Evolutionary conservation across 352 stramenopile genomes (phyloP), one percentile per base, ranked within the genome.

Genomic region (Pythium pectinolyticum): DNA sequence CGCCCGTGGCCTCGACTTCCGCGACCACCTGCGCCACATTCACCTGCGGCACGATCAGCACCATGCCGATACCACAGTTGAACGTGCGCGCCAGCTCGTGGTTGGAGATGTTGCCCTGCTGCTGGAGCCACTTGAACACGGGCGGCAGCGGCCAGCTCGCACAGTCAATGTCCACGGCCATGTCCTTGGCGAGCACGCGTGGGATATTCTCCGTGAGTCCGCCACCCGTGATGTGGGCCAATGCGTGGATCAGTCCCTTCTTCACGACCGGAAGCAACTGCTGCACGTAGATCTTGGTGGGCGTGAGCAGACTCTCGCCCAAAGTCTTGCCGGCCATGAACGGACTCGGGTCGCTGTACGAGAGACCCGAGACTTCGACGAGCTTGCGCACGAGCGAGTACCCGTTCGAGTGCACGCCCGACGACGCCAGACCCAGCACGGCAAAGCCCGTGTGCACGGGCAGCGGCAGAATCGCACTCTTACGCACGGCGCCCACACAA

Each of bases 21-120:
- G 82, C 35, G 35, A 93, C 89, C 6, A 97, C 90, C 55, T 96
- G 80, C n/a, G 86, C 82, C 25, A 96, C 96, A 64, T 96, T 85
- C 46, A 90, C 86, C 39, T 88, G 73, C 19, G 93, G 82, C 27
- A 99, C 76, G 54, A 99, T 94, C 25, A 99, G 73, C 34, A 99
- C 93, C 96, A 99, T 99, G 61, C 97, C 97, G 72, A 99, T 95
- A 60, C 97, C 97, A 76, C 94, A 99, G 77, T 99, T 99, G 79
- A 99, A 99, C 51, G 97, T 99, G 48, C 96, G 84, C 17, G 98
- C 82, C 68, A 99, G 90, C 80, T 99, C 97, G 25, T 81, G 77
- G 66, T 98, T 95, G 47, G 95, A 94, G 17, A 99, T 75, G 73
- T 94, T 92, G 43, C 86, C 89, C 56, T 82, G 74, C 74, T 96